Conservation (phyloP, 2,329 filamentous ascomycete species). For the Aspergillus sp. region DNA sequence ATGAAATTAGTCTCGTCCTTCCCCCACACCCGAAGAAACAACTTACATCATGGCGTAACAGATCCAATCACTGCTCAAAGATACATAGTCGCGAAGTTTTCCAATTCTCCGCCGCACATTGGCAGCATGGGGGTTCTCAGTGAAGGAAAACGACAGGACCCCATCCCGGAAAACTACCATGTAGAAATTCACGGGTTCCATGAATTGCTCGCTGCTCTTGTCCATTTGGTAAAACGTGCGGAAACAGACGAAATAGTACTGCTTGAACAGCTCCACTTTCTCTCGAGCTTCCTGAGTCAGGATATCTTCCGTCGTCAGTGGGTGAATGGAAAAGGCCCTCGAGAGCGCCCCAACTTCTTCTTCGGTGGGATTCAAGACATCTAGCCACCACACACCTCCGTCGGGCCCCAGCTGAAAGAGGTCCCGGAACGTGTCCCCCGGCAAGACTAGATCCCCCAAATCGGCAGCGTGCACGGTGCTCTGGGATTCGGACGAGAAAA, state of each 20-base stretch:
- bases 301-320: conserved; percentile 94
- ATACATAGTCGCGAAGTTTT: conserved; percentile 89
- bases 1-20: conserved; percentile 5
- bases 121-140: conserved; percentile 78
- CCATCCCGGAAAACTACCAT: conserved; percentile 96
- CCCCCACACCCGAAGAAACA: not conserved
- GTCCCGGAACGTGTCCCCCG: conserved; percentile 83
- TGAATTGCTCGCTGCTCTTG: conserved; percentile 73
- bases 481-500: conserved; percentile 94
- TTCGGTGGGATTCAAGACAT: conserved; percentile 84
- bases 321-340: conserved; percentile 93
- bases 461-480: conserved; percentile 89
- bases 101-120: conserved; percentile 91
- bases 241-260: conserved; percentile 98
- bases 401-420: conserved; percentile 71
- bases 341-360: conserved; percentile 86
- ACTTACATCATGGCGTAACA: conserved; percentile 95
- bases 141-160: conserved; percentile 91
- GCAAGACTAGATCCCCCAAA: conserved; percentile 81
- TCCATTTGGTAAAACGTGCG: conserved; percentile 86
- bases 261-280: conserved; percentile 96
- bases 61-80: conserved; percentile 95
- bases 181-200: conserved; percentile 94
- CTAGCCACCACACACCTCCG: conserved; percentile 97
- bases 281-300: conserved; percentile 92